Evolutionary conservation across 768 basidiomycete genomes (phyloP), one percentile per base, ranked within the genome.

Genomic region (Lactarius psammicola): DNA sequence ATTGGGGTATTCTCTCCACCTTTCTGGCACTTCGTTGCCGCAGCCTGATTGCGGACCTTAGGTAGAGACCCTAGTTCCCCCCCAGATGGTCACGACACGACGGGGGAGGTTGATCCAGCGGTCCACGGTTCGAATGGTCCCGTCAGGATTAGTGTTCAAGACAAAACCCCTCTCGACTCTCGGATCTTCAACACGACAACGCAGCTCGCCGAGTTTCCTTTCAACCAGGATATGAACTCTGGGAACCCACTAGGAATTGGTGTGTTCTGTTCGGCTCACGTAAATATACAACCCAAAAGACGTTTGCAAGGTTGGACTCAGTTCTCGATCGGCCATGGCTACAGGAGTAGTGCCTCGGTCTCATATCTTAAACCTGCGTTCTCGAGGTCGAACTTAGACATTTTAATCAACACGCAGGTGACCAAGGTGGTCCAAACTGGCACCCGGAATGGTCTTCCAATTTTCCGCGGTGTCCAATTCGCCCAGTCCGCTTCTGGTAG

Each of bases 71-170:
- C 36, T 65, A 4, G 36, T 38, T 6, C 59, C 10, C 64, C 59
- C 5, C 33, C 64, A 4, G 64, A 65, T 31, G 59, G 59, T 20
- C 64, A 72, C 53, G 60, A 74, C 42, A 73, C 69, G 3, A 46
- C 69, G 0, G 73, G 72, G 5, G 31, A 73, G 51, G 60, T 72
- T 34, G 60, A 71, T 26, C 73, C 74, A 0, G 26, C 63, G 18
- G 56, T 73, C 0, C 75, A 75, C 51, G 73, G 74, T 17, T 56
- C 33, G 4, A 30, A 55, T 18, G 75, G 75, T 2, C 65, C 69
- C 3, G 56, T 71, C 30, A 55, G 54, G 15, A 67, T 73, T 57
- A 72, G 70, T 33, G 38, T 74, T 62, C 71, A 7, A 65, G 23
- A 28, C 66, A 4, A n/a, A 54, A 17, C 38, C 57, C 10, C 33